Percentiles rank a stretch among this genome's conserved stretches.
phyloP scores from a whole-genome alignment of 345 rosid species.

The Eucalyptus pumila region DNA sequence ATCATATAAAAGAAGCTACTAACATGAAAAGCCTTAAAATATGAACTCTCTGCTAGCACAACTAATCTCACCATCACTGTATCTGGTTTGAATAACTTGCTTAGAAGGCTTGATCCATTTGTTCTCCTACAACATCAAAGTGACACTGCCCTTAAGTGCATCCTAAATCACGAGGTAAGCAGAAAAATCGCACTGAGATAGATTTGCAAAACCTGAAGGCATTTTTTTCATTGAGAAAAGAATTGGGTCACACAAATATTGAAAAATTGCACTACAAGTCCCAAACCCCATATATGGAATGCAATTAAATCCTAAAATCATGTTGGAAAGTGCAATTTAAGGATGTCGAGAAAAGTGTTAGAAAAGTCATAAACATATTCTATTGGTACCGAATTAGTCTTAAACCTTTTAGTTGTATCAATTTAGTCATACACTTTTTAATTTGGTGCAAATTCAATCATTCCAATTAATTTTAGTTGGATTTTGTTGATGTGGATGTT shows the following conservation, averaged over 20 bases:
- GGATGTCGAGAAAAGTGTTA: background rate
- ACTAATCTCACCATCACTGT: background rate
- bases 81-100: background rate
- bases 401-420: rapidly evolving
- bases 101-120: background rate
- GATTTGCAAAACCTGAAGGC: background rate
- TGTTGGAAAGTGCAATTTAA: background rate
- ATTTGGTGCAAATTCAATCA: too few species aligned
- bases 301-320: background rate
- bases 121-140: background rate
- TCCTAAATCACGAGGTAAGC: background rate
- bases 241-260: background rate
- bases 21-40: background rate
- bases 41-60: background rate
- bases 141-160: background rate
- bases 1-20: background rate
- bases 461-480: too few species aligned
- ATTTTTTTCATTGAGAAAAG: background rate
- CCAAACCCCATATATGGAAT: background rate
- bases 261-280: background rate
- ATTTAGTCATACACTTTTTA: too few species aligned
- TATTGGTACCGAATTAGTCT: too few species aligned
- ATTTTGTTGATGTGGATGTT: too few species aligned
- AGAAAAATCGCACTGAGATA: background rate
- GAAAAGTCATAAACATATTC: too few species aligned